Conservation (phyloP, 352 stramenopile genomes). For the Salisapilia sapeloensis region DNA sequence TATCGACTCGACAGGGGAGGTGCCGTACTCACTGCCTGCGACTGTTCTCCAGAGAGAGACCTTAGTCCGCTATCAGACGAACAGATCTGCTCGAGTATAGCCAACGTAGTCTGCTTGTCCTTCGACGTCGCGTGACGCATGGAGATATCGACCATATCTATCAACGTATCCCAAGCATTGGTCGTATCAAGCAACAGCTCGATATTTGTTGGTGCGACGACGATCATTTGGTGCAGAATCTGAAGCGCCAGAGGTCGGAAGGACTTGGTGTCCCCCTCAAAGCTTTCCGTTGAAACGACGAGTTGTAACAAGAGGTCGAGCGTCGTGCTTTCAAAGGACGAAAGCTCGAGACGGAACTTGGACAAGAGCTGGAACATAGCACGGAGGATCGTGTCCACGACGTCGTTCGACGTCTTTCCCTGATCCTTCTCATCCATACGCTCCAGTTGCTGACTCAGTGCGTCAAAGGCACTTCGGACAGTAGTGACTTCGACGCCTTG, state of each 20-base stretch:
- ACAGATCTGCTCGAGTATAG: conserved; percentile 5
- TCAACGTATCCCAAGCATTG: conserved; percentile 4
- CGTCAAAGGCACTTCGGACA: conserved; percentile 41
- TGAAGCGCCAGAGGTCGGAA: conserved; percentile 2
- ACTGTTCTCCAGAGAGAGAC: conserved; percentile 3
- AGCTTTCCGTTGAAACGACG: conserved; percentile 2
- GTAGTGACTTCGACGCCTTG: conserved; percentile 20
- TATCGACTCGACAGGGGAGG: too few relatives aligned
- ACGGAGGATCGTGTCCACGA: conserved; percentile 52
- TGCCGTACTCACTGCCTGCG: neutral
- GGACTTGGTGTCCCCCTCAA: conserved; percentile 5
- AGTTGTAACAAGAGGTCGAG: conserved; percentile 30
- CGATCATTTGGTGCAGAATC: conserved; percentile 6
- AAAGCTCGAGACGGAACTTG: conserved; percentile 65
- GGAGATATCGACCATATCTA: conserved; percentile 7
- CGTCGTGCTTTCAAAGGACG: conserved; percentile 51
- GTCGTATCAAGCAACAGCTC: conserved; percentile 3
- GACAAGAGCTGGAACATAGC: conserved; percentile 43
- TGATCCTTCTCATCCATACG: conserved; percentile 27
- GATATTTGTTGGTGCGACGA: conserved; percentile 6
- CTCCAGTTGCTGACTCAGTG: conserved; percentile 26
- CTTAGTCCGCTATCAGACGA: conserved; percentile 3
- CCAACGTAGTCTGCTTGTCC: conserved; percentile 5
- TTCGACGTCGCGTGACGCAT: neutral
- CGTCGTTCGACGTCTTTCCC: conserved; percentile 39